Evolutionary conservation across 2,329 filamentous ascomycete genomes (phyloP).

Genomic region (Ophiostoma populinum): DNA sequence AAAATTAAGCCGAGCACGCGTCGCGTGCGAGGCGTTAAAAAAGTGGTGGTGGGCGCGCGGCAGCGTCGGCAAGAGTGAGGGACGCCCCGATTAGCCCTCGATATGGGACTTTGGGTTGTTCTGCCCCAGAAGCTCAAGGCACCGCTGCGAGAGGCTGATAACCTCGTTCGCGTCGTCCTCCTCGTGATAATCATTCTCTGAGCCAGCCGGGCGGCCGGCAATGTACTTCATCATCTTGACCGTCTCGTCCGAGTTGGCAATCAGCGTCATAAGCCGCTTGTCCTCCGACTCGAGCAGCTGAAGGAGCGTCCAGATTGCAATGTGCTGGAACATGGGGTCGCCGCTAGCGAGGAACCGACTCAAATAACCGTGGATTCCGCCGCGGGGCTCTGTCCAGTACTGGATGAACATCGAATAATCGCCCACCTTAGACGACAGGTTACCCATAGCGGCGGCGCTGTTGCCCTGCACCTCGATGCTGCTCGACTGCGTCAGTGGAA

Average conservation of each 20-base stretch:
- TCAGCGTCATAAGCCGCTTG: constrained; percentile 69
- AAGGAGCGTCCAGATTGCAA: constrained; percentile 93
- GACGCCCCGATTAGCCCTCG: constrained; percentile 41
- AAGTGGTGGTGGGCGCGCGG: background rate
- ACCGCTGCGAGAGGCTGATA: constrained; percentile 76
- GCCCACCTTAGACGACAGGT: constrained; percentile 92
- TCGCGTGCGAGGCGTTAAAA: too few species aligned
- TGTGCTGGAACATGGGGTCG: constrained; percentile 96
- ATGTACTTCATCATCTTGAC: constrained; percentile 85
- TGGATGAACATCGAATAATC: constrained; percentile 94
- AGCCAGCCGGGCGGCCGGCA: constrained; percentile 73
- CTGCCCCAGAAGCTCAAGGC: constrained; percentile 70
- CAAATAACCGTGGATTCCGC: constrained; percentile 90
- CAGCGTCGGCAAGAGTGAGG: too few species aligned
- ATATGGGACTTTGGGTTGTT: constrained; percentile 62
- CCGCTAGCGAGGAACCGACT: constrained; percentile 84
- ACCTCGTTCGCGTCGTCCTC: constrained; percentile 90
- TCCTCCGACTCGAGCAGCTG: constrained; percentile 94
- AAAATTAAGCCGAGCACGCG: too few species aligned
- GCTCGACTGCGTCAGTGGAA: constrained; percentile 83
- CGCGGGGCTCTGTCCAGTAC: constrained; percentile 83
- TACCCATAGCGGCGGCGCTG: constrained; percentile 87
- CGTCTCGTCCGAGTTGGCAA: constrained; percentile 79
- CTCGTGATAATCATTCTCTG: constrained; percentile 68
- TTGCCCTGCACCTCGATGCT: constrained; percentile 98